Base-by-base conservation (phyloP, 495 filamentous ascomycete genomes). In the Podospora comata region DNA sequence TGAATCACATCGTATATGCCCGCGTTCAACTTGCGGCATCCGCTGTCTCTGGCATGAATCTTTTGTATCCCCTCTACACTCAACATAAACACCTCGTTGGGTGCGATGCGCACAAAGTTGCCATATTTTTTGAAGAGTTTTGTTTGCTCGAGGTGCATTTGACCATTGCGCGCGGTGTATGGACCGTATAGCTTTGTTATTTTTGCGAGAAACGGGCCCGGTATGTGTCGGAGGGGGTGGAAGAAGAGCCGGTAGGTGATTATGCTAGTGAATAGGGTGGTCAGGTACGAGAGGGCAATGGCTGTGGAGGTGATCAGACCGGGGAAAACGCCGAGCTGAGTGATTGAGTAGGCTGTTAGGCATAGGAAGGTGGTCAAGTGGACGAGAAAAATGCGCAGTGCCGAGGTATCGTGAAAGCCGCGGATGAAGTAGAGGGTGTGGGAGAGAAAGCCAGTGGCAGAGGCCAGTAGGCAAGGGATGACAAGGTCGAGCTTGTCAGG, bases 171-270 rank as follows among this genome's bases (percentile, higher is more conserved):
- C 9, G 71, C 65, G 2, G 53, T 27, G 23, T 69, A 81, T 4
- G 69, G 70, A 4, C 59, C 63, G 64, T 73, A 73, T 16, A 84
- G 71, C 28, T 78, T 79, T 6, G 78, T 78, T 3, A 87, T 59
- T 27, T 77, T 74, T 18, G 82, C 81, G 0, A 71, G 20, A 9
- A 76, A 65, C 1, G 84, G 82, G 0, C 85, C 85, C 1, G 79
- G 77, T 67, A 85, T 85, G 9, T 67, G 69, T 23, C 80, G 70
- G 1, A 85, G 71, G 5, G 74, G 81, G 72, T 85, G 82, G 68
- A 85, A 82, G 70, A 79, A 84, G 26, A 76, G 26, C 11, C 84
- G 76, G 67, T 85, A 85, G 18, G 79, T 39, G 28, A 73, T 34
- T 32, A 86, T 82, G 70, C 82, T 86, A 16, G 73, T 66, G 55